Base-by-base conservation (phyloP, 352 stramenopile genomes). In the Phytophthora tubulina region DNA sequence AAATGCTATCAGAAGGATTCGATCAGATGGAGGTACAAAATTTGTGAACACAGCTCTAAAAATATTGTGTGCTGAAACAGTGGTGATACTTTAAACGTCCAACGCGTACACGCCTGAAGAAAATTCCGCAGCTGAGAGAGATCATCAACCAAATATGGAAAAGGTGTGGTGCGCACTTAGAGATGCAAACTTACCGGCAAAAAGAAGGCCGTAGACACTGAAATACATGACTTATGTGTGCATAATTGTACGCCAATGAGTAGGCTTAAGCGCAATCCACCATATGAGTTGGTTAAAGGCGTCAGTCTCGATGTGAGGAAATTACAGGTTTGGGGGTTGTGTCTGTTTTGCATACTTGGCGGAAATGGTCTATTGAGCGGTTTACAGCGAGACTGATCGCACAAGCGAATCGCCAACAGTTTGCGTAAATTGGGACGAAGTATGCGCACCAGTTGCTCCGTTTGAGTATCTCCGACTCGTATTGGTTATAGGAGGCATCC, bases 211-310 rank as follows among this genome's bases (percentile, higher is more conserved):
- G 15, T 33, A 67, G 11, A 56, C 50, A 14, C 51, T 68, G 1
- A 73, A 68, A 39, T 73, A 68, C 41, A 63, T 58, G 57, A 63
- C 50, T 1, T 72, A 67, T 38, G 46, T 59, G 13, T n/a, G n/a
- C 39, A 60, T 8, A 67, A 60, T n/a, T 36, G 48, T 13, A 67
- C 36, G 35, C 59, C 59, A 14, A 67, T 67, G 46, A 42, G 38
- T 11, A 5, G 48, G 5, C n/a, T 67, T 6, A 13, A 27, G 6
- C 38, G 53, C 27, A 58, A 39, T 14, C 53, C 59, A 46, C 60
- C 58, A 0, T 66, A 63, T 31, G 41, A 53, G n/a, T 41, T 53
- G 13, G 41, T 53, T 11, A 44, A 53, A 21, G 41, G 41, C 1
- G 33, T n/a, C 33, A 11, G 21, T 1, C 41, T 41, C 38, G 52